A percentile compares a stretch with the other conserved stretches of the same genome.
Evolutionary conservation across 352 stramenopile species (phyloP).

Genomic region (Peronospora farinosa): DNA sequence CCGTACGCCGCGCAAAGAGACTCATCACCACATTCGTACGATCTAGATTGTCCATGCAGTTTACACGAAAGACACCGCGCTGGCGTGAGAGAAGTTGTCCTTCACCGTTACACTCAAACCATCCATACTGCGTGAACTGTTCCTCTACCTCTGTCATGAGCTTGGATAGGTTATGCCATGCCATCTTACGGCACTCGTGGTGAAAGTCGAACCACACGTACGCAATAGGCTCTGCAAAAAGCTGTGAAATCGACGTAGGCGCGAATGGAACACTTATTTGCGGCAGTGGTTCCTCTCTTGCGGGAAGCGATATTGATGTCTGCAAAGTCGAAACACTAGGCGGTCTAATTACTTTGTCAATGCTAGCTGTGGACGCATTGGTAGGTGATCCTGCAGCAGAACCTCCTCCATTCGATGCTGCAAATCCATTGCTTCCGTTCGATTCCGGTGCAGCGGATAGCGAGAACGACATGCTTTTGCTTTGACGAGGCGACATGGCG

Average conservation of each 20-base stretch:
- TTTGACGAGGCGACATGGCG: conserved; percentile 37
- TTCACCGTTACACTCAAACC: conserved; percentile 38
- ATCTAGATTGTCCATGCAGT: conserved; percentile 99
- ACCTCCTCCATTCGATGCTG: conserved; percentile 10
- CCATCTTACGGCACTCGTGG: conserved; percentile 91
- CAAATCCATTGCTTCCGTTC: conserved; percentile 20
- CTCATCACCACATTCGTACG: conserved; percentile 79
- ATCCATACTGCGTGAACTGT: conserved; percentile 67
- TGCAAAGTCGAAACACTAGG: conserved; percentile 13
- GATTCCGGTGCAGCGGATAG: conserved; percentile 11
- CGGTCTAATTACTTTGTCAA: conserved; percentile 19
- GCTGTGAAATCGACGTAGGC: conserved; percentile 49
- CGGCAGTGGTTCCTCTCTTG: conserved; percentile 9
- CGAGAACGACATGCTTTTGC: conserved; percentile 26
- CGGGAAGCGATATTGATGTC: conserved; percentile 21
- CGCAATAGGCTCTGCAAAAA: conserved; percentile 50
- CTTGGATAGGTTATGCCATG: conserved; percentile 89
- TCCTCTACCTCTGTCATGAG: conserved; percentile 85
- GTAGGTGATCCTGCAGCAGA: conserved; percentile 27
- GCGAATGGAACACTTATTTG: conserved; percentile 33
- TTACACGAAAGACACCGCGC: conserved; percentile 91
- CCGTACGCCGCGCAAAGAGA: conserved; percentile 83
- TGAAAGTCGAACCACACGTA: conserved; percentile 97
- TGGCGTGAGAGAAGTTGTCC: conserved; percentile 62
- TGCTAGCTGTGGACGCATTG: conserved; percentile 29